A percentile compares a stretch with the other conserved stretches of the same genome.
Evolutionary conservation across 208 protist species (phyloP).

Genomic region (Crithidia brevicula): DNA sequence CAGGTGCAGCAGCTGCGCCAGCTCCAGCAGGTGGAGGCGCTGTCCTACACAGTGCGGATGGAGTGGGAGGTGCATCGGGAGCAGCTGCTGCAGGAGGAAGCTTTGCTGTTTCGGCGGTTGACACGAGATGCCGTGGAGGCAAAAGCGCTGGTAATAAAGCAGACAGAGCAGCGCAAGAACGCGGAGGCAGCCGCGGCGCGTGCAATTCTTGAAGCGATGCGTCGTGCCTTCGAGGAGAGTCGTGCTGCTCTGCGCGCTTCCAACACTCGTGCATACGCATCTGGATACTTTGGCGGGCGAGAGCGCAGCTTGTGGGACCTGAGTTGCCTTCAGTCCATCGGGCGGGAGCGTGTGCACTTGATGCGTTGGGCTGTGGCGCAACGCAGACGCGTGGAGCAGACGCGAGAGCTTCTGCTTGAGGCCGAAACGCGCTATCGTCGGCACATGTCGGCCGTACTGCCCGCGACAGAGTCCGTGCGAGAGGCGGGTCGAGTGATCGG

Average conservation of each 20-base stretch:
- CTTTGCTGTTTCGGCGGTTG: slow-evolving; percentile 4
- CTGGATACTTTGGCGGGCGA: no score
- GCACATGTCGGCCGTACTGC: not conserved
- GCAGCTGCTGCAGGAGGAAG: slow-evolving; percentile 24
- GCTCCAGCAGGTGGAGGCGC: slow-evolving; percentile 37
- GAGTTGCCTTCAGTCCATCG: slow-evolving; percentile 3
- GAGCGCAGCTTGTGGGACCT: slow-evolving; percentile 9
- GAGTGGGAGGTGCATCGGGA: slow-evolving; percentile 37
- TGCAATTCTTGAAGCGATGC: not conserved
- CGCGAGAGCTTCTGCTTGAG: slow-evolving; percentile 11
- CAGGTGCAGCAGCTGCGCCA: slow-evolving; percentile 39
- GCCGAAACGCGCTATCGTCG: slow-evolving; percentile 7
- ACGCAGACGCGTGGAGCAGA: not conserved
- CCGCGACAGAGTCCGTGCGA: not conserved
- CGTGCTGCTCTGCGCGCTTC: not conserved
- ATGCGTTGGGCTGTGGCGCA: slow-evolving; percentile 10
- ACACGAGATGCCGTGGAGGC: slow-evolving; percentile 11
- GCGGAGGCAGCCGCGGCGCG: slow-evolving; percentile 2
- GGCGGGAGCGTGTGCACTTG: not conserved
- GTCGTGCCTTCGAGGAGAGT: not conserved
- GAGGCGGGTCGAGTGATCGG: not conserved
- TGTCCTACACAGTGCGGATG: slow-evolving; percentile 33
- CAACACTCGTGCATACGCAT: no score
- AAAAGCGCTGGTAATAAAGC: not conserved
- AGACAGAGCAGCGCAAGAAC: slow-evolving; percentile 1